phyloP scores from a whole-genome alignment of 2,329 filamentous ascomycete genomes.

The Volutella citrinella region DNA sequence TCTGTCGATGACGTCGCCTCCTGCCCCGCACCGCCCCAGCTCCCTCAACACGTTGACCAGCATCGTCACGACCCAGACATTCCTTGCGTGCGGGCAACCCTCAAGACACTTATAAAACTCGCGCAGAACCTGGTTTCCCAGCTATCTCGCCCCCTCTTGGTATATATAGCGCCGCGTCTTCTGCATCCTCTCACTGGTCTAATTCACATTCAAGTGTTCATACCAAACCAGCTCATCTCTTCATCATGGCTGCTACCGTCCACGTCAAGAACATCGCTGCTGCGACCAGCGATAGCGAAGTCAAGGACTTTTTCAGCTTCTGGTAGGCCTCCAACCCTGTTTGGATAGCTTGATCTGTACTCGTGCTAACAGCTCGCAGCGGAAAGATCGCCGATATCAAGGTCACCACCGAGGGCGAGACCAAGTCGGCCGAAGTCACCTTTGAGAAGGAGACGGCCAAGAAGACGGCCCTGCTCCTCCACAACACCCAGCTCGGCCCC shows the following conservation, averaged over 20 bases:
- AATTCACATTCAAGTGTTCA: too few species aligned
- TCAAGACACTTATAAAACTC: too few species aligned
- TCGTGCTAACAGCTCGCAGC: conserved; percentile 42
- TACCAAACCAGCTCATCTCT: too few species aligned
- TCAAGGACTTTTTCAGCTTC: conserved; percentile 97
- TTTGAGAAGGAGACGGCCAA: conserved; percentile 97
- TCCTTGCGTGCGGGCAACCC: too few species aligned
- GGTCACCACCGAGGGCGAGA: conserved; percentile 64
- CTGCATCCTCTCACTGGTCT: too few species aligned
- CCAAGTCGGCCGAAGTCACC: conserved; percentile 84
- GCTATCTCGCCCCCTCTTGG: too few species aligned
- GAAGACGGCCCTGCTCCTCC: conserved; percentile 93
- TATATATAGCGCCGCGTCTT: too few species aligned
- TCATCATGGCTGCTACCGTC: too few species aligned
- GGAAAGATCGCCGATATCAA: conserved; percentile 88
- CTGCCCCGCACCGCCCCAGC: conserved; percentile 27
- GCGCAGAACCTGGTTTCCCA: too few species aligned
- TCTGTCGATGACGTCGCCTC: conserved; percentile 26
- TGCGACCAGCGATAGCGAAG: conserved; percentile 82
- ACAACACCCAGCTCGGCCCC: conserved; percentile 90
- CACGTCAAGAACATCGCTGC: conserved; percentile 85
- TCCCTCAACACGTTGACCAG: conserved; percentile 19
- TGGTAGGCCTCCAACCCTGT: conserved; percentile 52
- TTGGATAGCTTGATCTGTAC: neutral
- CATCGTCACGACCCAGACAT: too few species aligned